A percentile compares a stretch with the other conserved stretches of the same genome.
These are phyloP conservation scores for Aspergillus piperis DNA, from an alignment of 2,329 filamentous ascomycete genomes.

Conservation along the genomic window DNA sequence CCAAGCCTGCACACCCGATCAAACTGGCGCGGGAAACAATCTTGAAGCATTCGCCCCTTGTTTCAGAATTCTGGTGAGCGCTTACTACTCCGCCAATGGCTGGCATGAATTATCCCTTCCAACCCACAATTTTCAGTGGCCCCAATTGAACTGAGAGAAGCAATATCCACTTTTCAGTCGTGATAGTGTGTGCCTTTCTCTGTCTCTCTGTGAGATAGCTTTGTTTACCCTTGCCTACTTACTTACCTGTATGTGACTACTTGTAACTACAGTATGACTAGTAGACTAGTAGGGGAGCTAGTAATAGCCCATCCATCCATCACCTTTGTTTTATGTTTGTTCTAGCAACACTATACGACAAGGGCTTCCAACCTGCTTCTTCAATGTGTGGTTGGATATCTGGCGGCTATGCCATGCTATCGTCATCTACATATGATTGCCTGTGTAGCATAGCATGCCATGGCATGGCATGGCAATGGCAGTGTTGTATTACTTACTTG, in stretches of 20 bases:
- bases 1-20: constrained; percentile 31
- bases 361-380: constrained; percentile 2
- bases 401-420: background rate
- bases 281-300: background rate
- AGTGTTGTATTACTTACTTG: background rate
- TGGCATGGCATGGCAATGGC: background rate
- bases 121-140: constrained; percentile 8
- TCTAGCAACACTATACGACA: background rate
- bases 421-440: background rate
- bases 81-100: constrained; percentile 32
- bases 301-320: background rate
- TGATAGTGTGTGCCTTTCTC: background rate
- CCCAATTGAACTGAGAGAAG: background rate
- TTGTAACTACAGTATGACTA: background rate
- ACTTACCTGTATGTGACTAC: background rate
- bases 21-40: constrained; percentile 38
- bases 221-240: background rate
- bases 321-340: background rate
- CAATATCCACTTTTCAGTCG: constrained; percentile 10
- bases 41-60: constrained; percentile 38
- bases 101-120: background rate
- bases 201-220: background rate
- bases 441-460: background rate
- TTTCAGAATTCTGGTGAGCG: constrained; percentile 37
- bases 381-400: background rate